These are phyloP conservation scores for Chimonanthus salicifolius DNA, from an alignment of 164 flowering plant genomes.

Conservation along the genomic window DNA sequence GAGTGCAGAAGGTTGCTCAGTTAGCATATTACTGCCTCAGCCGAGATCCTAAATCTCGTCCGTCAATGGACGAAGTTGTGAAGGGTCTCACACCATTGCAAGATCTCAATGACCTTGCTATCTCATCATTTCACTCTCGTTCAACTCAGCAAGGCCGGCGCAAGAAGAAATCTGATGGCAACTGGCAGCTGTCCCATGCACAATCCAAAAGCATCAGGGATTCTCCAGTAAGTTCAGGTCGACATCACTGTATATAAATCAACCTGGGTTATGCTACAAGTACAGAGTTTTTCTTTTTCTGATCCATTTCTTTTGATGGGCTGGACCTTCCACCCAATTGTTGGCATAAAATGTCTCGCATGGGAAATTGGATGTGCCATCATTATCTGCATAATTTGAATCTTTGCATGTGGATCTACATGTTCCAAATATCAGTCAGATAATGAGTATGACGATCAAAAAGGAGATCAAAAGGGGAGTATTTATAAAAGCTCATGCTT, in stretches of 20 bases:
- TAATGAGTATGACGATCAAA: not conserved
- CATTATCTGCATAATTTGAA: not conserved
- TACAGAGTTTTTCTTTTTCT: slow-evolving; percentile 3
- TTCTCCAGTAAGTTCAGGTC: slow-evolving; percentile 47
- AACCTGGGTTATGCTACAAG: not conserved
- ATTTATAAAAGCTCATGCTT: not conserved
- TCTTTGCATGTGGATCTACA: not conserved
- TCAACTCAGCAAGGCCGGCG: slow-evolving; percentile 56
- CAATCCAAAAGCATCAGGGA: slow-evolving; percentile 43
- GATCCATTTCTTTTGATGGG: slow-evolving; percentile 3
- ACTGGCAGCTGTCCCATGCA: slow-evolving; percentile 27
- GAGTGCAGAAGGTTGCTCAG: slow-evolving; percentile 76
- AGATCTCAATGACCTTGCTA: slow-evolving; percentile 76
- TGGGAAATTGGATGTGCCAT: not conserved
- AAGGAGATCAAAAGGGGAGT: not conserved
- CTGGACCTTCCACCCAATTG: slow-evolving; percentile 4
- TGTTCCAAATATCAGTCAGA: not conserved
- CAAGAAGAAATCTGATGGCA: slow-evolving; percentile 60
- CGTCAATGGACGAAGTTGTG: slow-evolving; percentile 83
- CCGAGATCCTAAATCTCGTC: slow-evolving; percentile 78
- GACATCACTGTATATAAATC: slow-evolving; percentile 34
- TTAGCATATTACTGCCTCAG: slow-evolving; percentile 72
- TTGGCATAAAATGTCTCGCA: not conserved
- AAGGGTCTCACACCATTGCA: slow-evolving; percentile 64
- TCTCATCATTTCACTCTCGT: slow-evolving; percentile 55